Conservation (phyloP, 73 alveolate genomes). For the Symbiodinium natans region DNA sequence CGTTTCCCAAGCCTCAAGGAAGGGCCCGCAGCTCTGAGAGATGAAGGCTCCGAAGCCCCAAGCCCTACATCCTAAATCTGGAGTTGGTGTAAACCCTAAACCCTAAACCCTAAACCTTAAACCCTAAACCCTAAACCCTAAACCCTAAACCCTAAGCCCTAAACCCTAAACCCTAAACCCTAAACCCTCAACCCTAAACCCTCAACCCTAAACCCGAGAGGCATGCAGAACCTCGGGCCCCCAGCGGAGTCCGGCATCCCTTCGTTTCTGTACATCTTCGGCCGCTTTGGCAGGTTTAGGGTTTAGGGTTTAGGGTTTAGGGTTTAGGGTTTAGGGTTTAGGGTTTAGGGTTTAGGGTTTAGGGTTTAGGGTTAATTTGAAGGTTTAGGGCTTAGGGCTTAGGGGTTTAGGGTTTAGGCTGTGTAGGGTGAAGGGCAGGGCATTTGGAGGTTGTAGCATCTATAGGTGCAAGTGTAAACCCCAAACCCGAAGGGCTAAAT, state of each 20-base stretch:
- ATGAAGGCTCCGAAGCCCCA: no score
- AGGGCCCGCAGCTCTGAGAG: no score
- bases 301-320: neutral
- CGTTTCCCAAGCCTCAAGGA: no score
- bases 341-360: neutral
- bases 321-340: neutral
- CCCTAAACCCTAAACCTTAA: neutral
- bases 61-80: no score
- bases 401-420: no score
- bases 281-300: neutral
- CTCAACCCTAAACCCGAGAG: neutral
- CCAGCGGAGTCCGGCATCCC: conserved; percentile 55
- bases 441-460: no score
- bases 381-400: no score
- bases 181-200: neutral
- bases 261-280: conserved; percentile 27
- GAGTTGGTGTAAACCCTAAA: neutral
- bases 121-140: neutral
- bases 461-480: no score
- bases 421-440: no score
- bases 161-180: no score
- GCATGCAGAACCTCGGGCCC: neutral
- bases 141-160: no score
- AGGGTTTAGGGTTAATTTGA: neutral
- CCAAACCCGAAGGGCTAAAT: no score